Conservation (phyloP, 2,329 filamentous ascomycete genomes). For the Emericellopsis cladophorae region DNA sequence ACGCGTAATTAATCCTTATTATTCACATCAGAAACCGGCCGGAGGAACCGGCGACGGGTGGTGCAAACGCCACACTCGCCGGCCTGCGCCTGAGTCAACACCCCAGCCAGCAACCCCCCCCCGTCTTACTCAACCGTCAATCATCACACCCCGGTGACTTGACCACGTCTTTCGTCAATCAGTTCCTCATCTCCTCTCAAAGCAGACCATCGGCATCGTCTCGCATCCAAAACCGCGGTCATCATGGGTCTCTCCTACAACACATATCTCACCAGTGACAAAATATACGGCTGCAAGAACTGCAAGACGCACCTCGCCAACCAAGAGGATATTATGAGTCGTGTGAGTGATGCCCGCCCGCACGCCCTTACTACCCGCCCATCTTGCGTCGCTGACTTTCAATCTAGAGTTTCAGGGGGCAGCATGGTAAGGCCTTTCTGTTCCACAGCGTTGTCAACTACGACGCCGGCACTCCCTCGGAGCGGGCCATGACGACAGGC, state of each 20-base stretch:
- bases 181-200: too few species aligned
- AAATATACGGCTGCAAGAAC: constrained; percentile 85
- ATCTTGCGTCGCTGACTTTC: neutral
- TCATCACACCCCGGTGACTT: too few species aligned
- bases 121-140: too few species aligned
- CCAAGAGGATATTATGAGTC: constrained; percentile 89
- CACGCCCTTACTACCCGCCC: neutral
- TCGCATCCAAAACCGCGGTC: neutral
- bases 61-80: too few species aligned
- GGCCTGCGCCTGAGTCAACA: too few species aligned
- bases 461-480: constrained; percentile 67
- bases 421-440: constrained; percentile 95
- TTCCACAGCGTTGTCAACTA: constrained; percentile 94
- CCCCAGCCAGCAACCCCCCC: too few species aligned
- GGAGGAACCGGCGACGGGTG: too few species aligned
- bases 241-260: constrained; percentile 85
- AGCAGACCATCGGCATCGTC: too few species aligned
- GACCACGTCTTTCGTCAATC: too few species aligned
- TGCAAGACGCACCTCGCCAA: constrained; percentile 95
- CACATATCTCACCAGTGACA: constrained; percentile 72
- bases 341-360: constrained; percentile 56
- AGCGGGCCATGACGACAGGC: constrained; percentile 97
- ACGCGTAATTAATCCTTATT: too few species aligned
- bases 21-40: too few species aligned
- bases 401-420: constrained; percentile 83